A percentile compares a stretch with the other conserved stretches of the same genome.
phyloP scores from a whole-genome alignment of 2,329 filamentous ascomycete species.

The Elsinoe fawcettii region DNA sequence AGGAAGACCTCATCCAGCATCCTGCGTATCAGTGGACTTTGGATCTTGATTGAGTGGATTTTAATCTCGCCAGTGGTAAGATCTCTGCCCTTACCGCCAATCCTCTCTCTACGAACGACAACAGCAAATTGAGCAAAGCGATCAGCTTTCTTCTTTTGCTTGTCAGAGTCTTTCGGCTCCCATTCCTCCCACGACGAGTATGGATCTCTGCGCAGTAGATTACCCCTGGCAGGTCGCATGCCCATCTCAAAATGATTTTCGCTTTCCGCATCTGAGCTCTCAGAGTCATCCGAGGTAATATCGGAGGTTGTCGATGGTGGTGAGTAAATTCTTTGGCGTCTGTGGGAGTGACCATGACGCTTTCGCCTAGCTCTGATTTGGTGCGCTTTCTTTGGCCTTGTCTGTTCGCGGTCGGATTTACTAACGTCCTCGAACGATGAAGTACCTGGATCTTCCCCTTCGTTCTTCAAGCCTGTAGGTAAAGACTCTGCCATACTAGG shows the following conservation, averaged over 20 bases:
- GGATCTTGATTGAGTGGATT: slow-evolving; percentile 30
- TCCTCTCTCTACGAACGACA: slow-evolving; percentile 22
- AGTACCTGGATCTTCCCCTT: neutral
- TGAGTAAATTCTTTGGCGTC: neutral
- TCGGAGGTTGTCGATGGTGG: neutral
- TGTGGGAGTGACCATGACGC: neutral
- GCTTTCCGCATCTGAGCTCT: neutral
- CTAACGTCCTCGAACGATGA: neutral
- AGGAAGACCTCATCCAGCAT: slow-evolving; percentile 27
- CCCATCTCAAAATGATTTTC: neutral
- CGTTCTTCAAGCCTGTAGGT: too few relatives aligned
- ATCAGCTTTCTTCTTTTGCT: neutral
- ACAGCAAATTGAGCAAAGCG: slow-evolving; percentile 20
- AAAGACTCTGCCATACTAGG: too few relatives aligned
- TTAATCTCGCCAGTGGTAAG: slow-evolving; percentile 18
- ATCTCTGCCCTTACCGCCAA: slow-evolving; percentile 16
- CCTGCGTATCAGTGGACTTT: slow-evolving; percentile 29
- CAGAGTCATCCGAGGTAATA: neutral
- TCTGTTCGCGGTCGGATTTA: neutral
- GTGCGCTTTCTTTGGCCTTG: neutral
- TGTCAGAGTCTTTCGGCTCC: neutral
- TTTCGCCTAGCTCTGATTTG: neutral
- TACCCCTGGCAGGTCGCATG: neutral
- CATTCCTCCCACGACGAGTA: neutral
- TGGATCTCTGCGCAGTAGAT: neutral